These are phyloP conservation scores for Amylocystis lapponica DNA, from an alignment of 768 basidiomycete genomes.

Conservation along the genomic window DNA sequence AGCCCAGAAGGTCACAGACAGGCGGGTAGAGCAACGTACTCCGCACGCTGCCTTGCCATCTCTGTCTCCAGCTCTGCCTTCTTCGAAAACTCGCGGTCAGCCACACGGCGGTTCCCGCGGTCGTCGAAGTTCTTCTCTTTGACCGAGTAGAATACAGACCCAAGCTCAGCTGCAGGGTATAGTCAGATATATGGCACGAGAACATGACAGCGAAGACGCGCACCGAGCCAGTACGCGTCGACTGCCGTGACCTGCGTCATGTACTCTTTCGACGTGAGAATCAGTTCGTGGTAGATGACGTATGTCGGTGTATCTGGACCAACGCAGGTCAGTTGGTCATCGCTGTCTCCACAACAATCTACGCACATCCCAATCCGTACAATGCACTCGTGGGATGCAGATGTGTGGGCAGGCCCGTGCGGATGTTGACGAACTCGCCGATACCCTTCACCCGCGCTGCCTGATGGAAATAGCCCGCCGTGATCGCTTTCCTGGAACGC, in stretches of 20 bases:
- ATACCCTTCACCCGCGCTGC: constrained; percentile 98
- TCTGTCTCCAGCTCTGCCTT: constrained; percentile 88
- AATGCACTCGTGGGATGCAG: constrained; percentile 95
- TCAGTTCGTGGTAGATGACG: constrained; percentile 94
- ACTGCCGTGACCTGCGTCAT: constrained; percentile 99
- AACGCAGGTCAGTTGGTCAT: constrained; percentile 1
- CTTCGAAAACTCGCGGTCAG: constrained; percentile 88
- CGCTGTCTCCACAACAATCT: neutral
- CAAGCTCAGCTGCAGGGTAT: constrained; percentile 81
- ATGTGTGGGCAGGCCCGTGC: constrained; percentile 92
- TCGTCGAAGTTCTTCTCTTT: constrained; percentile 98
- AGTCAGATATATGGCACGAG: constrained; percentile 1
- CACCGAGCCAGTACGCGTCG: constrained; percentile 96
- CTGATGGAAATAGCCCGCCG: constrained; percentile 98
- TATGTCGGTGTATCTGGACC: constrained; percentile 86
- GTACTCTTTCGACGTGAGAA: constrained; percentile 93
- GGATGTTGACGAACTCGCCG: constrained; percentile 96
- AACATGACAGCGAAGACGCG: constrained; percentile 14
- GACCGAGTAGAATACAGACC: constrained; percentile 95
- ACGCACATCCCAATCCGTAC: constrained; percentile 91
- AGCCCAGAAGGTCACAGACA: constrained; percentile 1
- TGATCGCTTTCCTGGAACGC: constrained; percentile 79
- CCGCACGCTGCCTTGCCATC: constrained; percentile 80
- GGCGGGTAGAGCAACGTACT: constrained; percentile 32
- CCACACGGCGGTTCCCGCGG: constrained; percentile 64